Evolutionary conservation across 805 yeast species (phyloP), one percentile per base, ranked within the genome.

Genomic region (Candida boidinii): DNA sequence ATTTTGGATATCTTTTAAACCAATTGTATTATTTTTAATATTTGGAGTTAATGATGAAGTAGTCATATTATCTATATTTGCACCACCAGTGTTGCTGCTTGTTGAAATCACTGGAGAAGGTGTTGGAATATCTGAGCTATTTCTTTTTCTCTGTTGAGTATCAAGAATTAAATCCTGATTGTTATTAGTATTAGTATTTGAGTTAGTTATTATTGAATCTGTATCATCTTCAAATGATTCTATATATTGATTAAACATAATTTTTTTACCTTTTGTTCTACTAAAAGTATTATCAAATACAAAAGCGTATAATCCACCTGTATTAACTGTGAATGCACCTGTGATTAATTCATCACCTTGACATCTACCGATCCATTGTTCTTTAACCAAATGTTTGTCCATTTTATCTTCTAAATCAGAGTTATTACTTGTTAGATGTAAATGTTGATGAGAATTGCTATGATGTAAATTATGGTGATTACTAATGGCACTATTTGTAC

Each of bases 231-330:
- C 31, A 12, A 17, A 20, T 17, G 26, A 21, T 32, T 47, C 46
- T 6, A 60, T 56, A 35, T 61, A 60, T 28, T 68, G 71, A 34
- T 77, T 70, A 55, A 87, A 87, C 36, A 77, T 63, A 1, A 90
- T 76, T 38, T 81, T 85, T 54, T 90, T 92, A 29, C 86, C 77
- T 16, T 78, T 79, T 21, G 80, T 84, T 48, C 83, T 86, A 21
- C 95, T 80, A 46, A 87, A 85, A 1, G 95, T 81, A 58, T 90
- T 90, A 57, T 90, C 97, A 49, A 90, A 81, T 17, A 92, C 79
- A 52, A 90, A 83, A 0, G 96, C 96, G 56, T 72, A 81, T 46
- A 79, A 70, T 2, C 90, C 90, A 7, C 79, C 82, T 17, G 66
- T 62, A 3, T 54, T 56, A 3, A 79, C 79, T n/a, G 66, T 64